phyloP scores from a whole-genome alignment of 495 filamentous ascomycete species.

The Pseudotulostoma volvatum region DNA sequence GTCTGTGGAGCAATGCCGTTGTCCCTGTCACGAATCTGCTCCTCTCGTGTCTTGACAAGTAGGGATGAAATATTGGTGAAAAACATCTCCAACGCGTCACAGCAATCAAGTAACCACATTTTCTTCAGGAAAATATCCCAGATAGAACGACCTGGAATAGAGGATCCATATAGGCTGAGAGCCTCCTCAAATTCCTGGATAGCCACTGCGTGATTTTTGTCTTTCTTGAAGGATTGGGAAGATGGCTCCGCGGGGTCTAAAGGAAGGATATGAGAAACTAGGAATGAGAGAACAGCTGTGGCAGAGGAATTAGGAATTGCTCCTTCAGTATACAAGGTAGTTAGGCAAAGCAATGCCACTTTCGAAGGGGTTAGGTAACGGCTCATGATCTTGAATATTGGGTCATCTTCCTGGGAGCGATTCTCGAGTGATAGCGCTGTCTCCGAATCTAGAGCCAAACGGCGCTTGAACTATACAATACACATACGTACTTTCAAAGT shows the following conservation, averaged over 20 bases:
- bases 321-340: conserved; percentile 62
- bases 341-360: conserved; percentile 63
- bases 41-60: conserved; percentile 44
- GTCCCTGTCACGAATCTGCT: conserved; percentile 32
- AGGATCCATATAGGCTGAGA: conserved; percentile 42
- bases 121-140: conserved; percentile 77
- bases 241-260: conserved; percentile 11
- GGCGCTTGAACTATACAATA: too few species aligned
- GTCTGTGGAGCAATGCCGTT: conserved; percentile 29
- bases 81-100: conserved; percentile 57
- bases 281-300: conserved; percentile 73
- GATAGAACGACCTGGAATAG: conserved; percentile 57
- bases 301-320: conserved; percentile 57
- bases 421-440: too few species aligned
- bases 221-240: conserved; percentile 14
- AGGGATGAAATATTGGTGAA: conserved; percentile 41
- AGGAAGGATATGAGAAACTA: conserved; percentile 56
- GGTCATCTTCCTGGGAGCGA: too few species aligned
- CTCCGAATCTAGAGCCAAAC: too few species aligned
- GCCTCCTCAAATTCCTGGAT: conserved; percentile 52
- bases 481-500: too few species aligned
- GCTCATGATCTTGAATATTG: too few species aligned
- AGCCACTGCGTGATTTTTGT: conserved; percentile 35
- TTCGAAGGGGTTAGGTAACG: conserved; percentile 76
- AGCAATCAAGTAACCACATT: conserved; percentile 69